Evolutionary conservation across 2,329 filamentous ascomycete genomes (phyloP).

Genomic region (Sclerotinia nivalis): DNA sequence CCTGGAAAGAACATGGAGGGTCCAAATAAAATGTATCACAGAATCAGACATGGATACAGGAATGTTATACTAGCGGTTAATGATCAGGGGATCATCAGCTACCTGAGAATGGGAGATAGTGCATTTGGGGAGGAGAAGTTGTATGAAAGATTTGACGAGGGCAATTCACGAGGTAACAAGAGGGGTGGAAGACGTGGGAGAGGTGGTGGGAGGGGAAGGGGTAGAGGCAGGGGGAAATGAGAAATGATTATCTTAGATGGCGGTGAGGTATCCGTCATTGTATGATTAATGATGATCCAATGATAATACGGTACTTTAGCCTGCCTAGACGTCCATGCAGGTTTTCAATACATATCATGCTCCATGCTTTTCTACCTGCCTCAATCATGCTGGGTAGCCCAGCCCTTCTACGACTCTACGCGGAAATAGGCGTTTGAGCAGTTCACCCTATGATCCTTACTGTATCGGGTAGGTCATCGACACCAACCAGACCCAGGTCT

Average conservation of each 20-base stretch:
- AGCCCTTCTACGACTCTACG: too few species aligned
- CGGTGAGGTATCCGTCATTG: not conserved
- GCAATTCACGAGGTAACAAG: slow-evolving; percentile 45
- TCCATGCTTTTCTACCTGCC: not conserved
- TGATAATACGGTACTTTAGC: not conserved
- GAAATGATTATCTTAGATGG: not conserved
- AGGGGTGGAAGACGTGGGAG: slow-evolving; percentile 43
- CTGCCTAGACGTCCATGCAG: not conserved
- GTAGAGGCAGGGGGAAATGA: slow-evolving; percentile 33
- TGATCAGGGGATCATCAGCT: slow-evolving; percentile 87
- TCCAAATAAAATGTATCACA: slow-evolving; percentile 65
- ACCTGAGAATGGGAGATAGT: slow-evolving; percentile 76
- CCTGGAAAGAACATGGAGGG: slow-evolving; percentile 46
- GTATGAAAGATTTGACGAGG: slow-evolving; percentile 58
- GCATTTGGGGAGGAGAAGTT: slow-evolving; percentile 76
- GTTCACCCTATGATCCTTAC: not conserved
- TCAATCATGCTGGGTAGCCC: not conserved
- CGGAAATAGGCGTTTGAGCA: not conserved
- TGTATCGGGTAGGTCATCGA: too few species aligned
- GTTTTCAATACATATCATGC: not conserved
- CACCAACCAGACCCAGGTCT: too few species aligned
- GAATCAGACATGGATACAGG: slow-evolving; percentile 79
- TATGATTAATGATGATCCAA: not conserved
- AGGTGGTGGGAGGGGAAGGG: slow-evolving; percentile 42
- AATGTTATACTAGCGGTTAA: slow-evolving; percentile 86